These are phyloP conservation scores for Lachancea sp. DNA, from an alignment of 805 yeast genomes.

Conservation along the genomic window DNA sequence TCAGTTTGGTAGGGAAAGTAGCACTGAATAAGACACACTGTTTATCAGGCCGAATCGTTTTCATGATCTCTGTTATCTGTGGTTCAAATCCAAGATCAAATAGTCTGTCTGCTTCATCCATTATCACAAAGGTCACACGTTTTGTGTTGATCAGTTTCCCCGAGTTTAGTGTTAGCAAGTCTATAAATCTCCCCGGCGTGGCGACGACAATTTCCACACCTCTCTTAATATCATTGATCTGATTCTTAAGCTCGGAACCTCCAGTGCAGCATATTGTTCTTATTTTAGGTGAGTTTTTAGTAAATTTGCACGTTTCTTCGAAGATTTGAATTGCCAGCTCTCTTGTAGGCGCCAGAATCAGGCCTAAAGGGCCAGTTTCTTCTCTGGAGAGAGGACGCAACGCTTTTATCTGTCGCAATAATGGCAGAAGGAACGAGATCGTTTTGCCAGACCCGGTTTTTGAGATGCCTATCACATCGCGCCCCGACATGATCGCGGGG, in stretches of 20 bases:
- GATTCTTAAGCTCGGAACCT: conserved; percentile 76
- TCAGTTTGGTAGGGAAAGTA: conserved; percentile 81
- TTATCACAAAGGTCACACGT: conserved; percentile 71
- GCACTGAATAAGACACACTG: conserved; percentile 93
- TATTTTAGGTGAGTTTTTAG: conserved; percentile 33
- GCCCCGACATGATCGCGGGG: conserved; percentile 84
- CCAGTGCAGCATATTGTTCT: conserved; percentile 81
- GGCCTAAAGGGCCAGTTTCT: conserved; percentile 70
- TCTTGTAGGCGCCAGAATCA: conserved; percentile 85
- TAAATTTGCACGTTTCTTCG: conserved; percentile 57
- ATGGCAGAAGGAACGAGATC: conserved; percentile 75
- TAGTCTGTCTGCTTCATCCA: conserved; percentile 96
- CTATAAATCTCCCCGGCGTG: conserved; percentile 93
- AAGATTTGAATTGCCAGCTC: conserved; percentile 83
- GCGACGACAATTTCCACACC: conserved; percentile 82
- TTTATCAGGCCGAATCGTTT: conserved; percentile 72
- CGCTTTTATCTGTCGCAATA: conserved; percentile 76
- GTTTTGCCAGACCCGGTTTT: conserved; percentile 98
- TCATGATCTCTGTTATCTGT: conserved; percentile 75
- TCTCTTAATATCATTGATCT: conserved; percentile 70
- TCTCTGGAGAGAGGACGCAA: conserved; percentile 44
- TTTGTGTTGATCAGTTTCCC: conserved; percentile 64
- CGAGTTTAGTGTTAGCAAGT: conserved; percentile 71
- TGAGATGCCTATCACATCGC: conserved; percentile 89
- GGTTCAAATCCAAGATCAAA: conserved; percentile 98